These are phyloP conservation scores for Trifolium pratense DNA, from an alignment of 306 rosid genomes.

Conservation along the genomic window DNA sequence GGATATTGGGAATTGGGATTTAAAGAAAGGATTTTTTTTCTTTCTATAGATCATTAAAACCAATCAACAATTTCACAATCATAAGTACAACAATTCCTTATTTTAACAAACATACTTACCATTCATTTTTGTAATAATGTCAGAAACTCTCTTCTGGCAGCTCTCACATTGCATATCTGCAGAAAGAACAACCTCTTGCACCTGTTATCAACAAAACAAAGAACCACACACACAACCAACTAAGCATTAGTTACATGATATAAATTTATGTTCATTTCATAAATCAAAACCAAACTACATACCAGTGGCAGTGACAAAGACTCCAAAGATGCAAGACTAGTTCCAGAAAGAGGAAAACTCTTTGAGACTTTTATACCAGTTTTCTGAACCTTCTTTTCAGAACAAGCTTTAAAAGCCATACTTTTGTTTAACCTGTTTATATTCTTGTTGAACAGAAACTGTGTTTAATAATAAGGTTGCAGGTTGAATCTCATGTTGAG, in stretches of 20 bases:
- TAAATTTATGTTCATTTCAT: background rate
- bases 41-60: slow-evolving; percentile 6
- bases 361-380: slow-evolving; percentile 48
- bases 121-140: slow-evolving; percentile 68
- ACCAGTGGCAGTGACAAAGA: slow-evolving; percentile 72
- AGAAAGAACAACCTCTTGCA: slow-evolving; percentile 77
- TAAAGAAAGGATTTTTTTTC: background rate
- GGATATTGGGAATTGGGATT: no score
- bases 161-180: slow-evolving; percentile 73
- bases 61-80: slow-evolving; percentile 14
- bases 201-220: slow-evolving; percentile 47
- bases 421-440: background rate
- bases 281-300: background rate
- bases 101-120: slow-evolving; percentile 45
- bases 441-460: background rate
- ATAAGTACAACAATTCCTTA: background rate
- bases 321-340: slow-evolving; percentile 71
- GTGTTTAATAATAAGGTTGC: slow-evolving; percentile 36
- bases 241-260: background rate
- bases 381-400: slow-evolving; percentile 41
- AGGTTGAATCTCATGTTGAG: slow-evolving; percentile 33
- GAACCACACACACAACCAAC: background rate
- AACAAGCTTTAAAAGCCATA: slow-evolving; percentile 54
- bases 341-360: slow-evolving; percentile 49
- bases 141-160: slow-evolving; percentile 82